These are phyloP conservation scores for Annulohypoxylon stygium DNA, from an alignment of 495 filamentous ascomycete species.

Conservation along the genomic window DNA sequence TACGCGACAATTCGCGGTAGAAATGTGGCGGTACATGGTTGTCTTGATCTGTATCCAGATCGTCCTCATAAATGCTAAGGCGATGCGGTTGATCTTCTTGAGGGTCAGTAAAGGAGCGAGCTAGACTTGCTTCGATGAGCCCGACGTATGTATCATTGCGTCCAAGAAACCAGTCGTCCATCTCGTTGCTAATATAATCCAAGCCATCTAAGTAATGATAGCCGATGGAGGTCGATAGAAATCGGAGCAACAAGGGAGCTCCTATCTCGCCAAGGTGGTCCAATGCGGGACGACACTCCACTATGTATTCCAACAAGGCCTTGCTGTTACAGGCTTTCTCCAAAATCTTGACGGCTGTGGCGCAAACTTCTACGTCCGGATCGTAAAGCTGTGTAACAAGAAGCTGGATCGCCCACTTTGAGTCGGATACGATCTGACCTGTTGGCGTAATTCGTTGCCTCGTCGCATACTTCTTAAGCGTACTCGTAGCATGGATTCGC, in stretches of 20 bases:
- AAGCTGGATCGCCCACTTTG: conserved; percentile 95
- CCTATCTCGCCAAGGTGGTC: conserved; percentile 98
- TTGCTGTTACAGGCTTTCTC: conserved; percentile 97
- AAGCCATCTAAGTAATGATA: conserved; percentile 97
- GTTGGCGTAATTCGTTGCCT: conserved; percentile 56
- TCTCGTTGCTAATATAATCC: conserved; percentile 98
- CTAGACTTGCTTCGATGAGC: conserved; percentile 95
- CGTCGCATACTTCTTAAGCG: conserved; percentile 85
- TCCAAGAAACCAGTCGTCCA: conserved; percentile 99
- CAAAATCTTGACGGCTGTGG: conserved; percentile 93
- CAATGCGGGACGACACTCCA: conserved; percentile 93
- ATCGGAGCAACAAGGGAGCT: conserved; percentile 90
- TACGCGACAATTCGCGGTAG: conserved; percentile 94
- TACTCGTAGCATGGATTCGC: conserved; percentile 85
- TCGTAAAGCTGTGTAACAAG: conserved; percentile 98
- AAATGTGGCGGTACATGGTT: conserved; percentile 90
- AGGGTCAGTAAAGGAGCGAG: conserved; percentile 82
- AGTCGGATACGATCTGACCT: conserved; percentile 60
- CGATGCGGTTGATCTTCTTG: conserved; percentile 67
- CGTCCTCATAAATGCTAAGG: conserved; percentile 67
- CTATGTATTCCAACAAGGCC: conserved; percentile 91
- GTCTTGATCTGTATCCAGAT: conserved; percentile 65
- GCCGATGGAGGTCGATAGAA: conserved; percentile 93
- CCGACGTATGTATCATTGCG: conserved; percentile 94
- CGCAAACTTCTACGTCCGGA: conserved; percentile 95